Evolutionary conservation across 305 asterid species (phyloP).

Genomic region (Rubia peregrina): DNA sequence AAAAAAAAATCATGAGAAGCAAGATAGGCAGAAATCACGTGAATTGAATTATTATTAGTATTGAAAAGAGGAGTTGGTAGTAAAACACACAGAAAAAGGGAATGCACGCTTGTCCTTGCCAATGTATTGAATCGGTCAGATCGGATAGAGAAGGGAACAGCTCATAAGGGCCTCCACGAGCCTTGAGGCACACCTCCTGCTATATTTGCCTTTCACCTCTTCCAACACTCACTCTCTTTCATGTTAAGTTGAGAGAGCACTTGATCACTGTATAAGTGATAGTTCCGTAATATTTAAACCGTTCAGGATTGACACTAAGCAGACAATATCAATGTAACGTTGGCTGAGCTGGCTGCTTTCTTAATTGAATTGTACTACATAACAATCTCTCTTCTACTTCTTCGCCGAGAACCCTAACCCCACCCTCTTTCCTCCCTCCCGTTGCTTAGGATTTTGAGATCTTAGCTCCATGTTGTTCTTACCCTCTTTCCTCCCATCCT

Average conservation of each 20-base stretch:
- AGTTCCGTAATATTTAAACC: too few relatives aligned
- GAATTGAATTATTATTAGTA: conserved; percentile 20
- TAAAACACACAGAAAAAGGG: conserved; percentile 1
- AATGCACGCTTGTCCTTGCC: conserved; percentile 30
- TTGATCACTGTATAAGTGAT: too few relatives aligned
- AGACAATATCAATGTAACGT: too few relatives aligned
- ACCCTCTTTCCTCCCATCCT: too few relatives aligned
- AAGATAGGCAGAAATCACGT: conserved; percentile 38
- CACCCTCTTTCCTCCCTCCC: too few relatives aligned
- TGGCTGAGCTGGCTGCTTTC: too few relatives aligned
- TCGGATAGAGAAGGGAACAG: neutral
- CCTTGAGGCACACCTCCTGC: neutral
- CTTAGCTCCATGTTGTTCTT: too few relatives aligned
- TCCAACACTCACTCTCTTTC: neutral
- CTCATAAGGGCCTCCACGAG: neutral
- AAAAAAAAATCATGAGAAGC: conserved; percentile 16
- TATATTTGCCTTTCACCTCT: neutral
- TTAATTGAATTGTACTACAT: too few relatives aligned
- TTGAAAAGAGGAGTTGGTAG: conserved; percentile 16
- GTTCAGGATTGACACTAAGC: too few relatives aligned
- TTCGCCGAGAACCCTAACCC: too few relatives aligned
- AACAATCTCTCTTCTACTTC: too few relatives aligned
- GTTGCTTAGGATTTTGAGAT: too few relatives aligned
- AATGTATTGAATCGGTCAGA: conserved; percentile 14
- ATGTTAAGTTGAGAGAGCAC: neutral